Base-by-base conservation (phyloP, 2,329 filamentous ascomycete species). In the Exophiala alcalophila region DNA sequence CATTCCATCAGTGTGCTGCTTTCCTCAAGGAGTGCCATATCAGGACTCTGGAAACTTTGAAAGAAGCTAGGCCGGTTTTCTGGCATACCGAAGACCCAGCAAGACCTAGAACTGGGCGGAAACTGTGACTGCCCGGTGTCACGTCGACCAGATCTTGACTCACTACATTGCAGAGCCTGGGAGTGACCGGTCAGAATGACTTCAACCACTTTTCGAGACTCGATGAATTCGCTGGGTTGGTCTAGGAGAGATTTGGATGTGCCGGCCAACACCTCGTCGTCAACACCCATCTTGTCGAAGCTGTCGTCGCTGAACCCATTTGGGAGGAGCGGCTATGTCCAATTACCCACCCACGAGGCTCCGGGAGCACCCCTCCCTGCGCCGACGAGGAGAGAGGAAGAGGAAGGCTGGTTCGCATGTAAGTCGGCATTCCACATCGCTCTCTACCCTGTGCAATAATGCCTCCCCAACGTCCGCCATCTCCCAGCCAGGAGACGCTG, bases 371-470 rank as follows among this genome's bases (percentile, higher is more conserved):
- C 90, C 54, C 71, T 96, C 35, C 91, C 91, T 38, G 89, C 89
- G 49, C 80, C 87, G 50, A 86, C 66, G 61, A 78, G 90, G 60
- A 81, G 90, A 57, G 90, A 96, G 62, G 92, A 97, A 67, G 91
- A 97, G 63, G 92, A 96, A 69, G 86, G 83, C 53, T 96, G 86
- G 81, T 90, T 96, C 79, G 83, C 86, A 60, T 74, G 92, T 98
- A 80, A 91, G 92, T 81, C 59, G 64, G 43, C 36, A 18, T 33
- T 20, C 19, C 34, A 32, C 29, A 37, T 34, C 12, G 27, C 30
- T 41, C n/a, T n/a, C n/a, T n/a, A n/a, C n/a, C n/a, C 24, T 36
- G 26, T 39, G 34, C 35, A 14, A 31, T 12, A 42, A 24, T 24
- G 29, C 15, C 25, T 26, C 19, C 20, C 18, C 28, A 40, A 37